A percentile compares a stretch with the other conserved stretches of the same genome.
Evolutionary conservation across 2,329 filamentous ascomycete genomes (phyloP).

Genomic region (Colletotrichum incanum): DNA sequence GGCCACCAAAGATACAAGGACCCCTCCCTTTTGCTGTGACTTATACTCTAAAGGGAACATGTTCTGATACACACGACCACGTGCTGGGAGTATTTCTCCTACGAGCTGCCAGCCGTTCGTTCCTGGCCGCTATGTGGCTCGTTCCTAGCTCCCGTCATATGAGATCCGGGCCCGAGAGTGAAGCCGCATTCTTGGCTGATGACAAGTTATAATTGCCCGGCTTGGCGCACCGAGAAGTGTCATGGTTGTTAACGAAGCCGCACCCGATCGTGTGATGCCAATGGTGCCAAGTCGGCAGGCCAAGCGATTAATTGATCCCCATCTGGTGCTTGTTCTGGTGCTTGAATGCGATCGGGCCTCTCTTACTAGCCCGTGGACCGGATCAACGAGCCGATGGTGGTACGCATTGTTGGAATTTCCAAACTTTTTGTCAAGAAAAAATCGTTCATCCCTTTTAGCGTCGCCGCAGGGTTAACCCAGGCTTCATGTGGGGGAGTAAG

Average conservation of each 20-base stretch:
- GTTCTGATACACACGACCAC: neutral
- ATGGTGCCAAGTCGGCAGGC: constrained; percentile 9
- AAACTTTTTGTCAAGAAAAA: neutral
- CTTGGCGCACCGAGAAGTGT: constrained; percentile 7
- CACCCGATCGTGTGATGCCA: neutral
- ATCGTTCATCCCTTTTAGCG: neutral
- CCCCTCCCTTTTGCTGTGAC: neutral
- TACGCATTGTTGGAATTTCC: neutral
- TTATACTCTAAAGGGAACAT: neutral
- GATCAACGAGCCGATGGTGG: neutral
- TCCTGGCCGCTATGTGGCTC: neutral
- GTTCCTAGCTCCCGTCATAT: constrained; percentile 6
- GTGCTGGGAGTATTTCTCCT: neutral
- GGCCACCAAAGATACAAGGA: neutral
- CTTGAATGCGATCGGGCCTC: neutral
- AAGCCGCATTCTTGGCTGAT: constrained; percentile 20
- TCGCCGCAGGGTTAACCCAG: neutral
- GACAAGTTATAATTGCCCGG: constrained; percentile 1
- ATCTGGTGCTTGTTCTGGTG: neutral
- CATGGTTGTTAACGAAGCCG: constrained; percentile 4
- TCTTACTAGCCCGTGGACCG: neutral
- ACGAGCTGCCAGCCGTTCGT: neutral
- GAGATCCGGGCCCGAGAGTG: constrained; percentile 1
- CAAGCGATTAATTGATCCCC: neutral
- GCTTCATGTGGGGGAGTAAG: neutral